A percentile compares a stretch with the other conserved stretches of the same genome.
These are phyloP conservation scores for Collybia sp. DNA, from an alignment of 768 basidiomycete genomes.

Conservation along the genomic window DNA sequence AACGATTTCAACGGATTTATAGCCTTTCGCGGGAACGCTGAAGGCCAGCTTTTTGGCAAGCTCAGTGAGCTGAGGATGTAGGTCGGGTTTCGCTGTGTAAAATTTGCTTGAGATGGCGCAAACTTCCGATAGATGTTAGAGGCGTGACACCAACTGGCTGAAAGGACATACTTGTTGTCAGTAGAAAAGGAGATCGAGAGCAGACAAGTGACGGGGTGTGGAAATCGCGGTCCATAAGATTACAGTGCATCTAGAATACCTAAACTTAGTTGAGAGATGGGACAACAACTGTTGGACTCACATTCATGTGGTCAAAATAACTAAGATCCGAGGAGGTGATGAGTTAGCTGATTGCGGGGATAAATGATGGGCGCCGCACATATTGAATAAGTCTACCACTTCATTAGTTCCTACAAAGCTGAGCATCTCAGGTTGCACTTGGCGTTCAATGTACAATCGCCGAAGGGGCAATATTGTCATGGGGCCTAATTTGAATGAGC, in stretches of 20 bases:
- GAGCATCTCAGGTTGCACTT: conserved; percentile 91
- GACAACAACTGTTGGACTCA: conserved; percentile 26
- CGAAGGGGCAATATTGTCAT: conserved; percentile 86
- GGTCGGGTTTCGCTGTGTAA: conserved; percentile 75
- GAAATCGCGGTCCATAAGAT: conserved; percentile 79
- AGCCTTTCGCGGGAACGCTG: conserved; percentile 77
- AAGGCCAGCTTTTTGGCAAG: conserved; percentile 88
- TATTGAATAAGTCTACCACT: conserved; percentile 86
- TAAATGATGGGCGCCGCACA: conserved; percentile 44
- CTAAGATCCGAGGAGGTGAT: conserved; percentile 25
- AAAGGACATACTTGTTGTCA: conserved; percentile 75
- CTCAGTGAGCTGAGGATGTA: conserved; percentile 75
- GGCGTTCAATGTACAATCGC: conserved; percentile 79
- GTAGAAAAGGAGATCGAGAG: conserved; percentile 89
- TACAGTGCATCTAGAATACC: conserved; percentile 60
- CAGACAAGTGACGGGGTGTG: conserved; percentile 94
- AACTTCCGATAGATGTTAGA: conserved; percentile 41
- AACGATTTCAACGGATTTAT: conserved; percentile 92
- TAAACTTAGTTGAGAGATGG: conserved; percentile 9
- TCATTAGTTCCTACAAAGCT: conserved; percentile 85
- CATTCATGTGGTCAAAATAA: conserved; percentile 75
- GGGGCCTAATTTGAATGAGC: conserved; percentile 48
- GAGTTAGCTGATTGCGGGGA: conserved; percentile 5
- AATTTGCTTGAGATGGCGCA: conserved; percentile 94
- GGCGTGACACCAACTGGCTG: neutral